Evolutionary conservation across 768 basidiomycete genomes (phyloP).

Genomic region (Mycena pura): DNA sequence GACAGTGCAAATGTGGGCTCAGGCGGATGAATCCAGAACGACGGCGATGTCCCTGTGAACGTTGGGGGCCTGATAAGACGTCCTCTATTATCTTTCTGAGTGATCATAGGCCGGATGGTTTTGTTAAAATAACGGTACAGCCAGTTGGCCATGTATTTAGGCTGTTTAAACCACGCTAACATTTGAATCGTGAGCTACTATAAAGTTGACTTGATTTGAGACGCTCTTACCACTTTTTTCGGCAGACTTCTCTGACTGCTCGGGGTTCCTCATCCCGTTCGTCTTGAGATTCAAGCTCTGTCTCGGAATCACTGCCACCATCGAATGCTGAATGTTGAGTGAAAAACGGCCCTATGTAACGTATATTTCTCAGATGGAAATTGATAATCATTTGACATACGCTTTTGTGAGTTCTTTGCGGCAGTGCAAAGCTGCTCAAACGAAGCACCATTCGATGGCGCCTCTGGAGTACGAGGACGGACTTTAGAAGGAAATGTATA

Average conservation of each 20-base stretch:
- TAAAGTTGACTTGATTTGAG: no score
- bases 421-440: neutral
- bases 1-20: neutral
- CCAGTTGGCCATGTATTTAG: constrained; percentile 8
- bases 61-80: neutral
- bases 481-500: neutral
- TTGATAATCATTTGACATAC: neutral
- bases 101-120: neutral
- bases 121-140: constrained; percentile 9
- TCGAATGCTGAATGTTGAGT: neutral
- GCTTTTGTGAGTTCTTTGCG: neutral
- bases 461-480: neutral
- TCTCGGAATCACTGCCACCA: neutral
- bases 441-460: neutral
- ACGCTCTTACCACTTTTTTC: neutral
- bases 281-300: neutral
- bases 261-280: neutral
- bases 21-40: neutral
- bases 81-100: neutral
- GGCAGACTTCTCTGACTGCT: neutral
- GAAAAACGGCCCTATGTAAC: neutral
- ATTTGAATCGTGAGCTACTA: neutral
- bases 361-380: neutral
- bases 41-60: no score
- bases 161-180: constrained; percentile 13